Conservation (phyloP, 805 yeast species). For the Helenozyma rhizophorensis region DNA sequence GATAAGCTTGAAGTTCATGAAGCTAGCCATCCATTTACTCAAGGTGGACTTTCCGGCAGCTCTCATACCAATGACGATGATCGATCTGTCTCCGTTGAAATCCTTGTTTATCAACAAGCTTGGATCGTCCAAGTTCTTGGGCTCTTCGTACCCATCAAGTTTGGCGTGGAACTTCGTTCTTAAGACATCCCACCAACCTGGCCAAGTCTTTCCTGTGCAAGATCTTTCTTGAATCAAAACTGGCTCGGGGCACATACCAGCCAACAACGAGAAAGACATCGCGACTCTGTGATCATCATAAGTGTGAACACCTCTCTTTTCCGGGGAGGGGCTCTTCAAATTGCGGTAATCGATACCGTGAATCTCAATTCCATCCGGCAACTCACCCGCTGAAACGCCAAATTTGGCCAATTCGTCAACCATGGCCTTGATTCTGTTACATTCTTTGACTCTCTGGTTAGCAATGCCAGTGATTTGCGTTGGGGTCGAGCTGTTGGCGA, state of each 20-base stretch:
- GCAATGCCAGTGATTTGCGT: slow-evolving; percentile 83
- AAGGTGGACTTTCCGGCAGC: slow-evolving; percentile 94
- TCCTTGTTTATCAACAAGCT: slow-evolving; percentile 16
- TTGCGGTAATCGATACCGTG: slow-evolving; percentile 56
- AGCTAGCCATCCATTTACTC: slow-evolving; percentile 71
- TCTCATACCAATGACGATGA: slow-evolving; percentile 92
- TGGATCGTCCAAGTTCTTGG: slow-evolving; percentile 13
- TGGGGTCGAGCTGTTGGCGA: slow-evolving; percentile 64
- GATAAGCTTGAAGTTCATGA: slow-evolving; percentile 60
- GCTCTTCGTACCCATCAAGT: slow-evolving; percentile 66
- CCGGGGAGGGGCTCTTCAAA: slow-evolving; percentile 49
- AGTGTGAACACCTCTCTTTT: slow-evolving; percentile 59
- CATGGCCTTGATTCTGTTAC: slow-evolving; percentile 96
- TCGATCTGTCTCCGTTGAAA: slow-evolving; percentile 47
- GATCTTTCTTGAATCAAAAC: slow-evolving; percentile 80
- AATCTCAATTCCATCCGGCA: slow-evolving; percentile 89
- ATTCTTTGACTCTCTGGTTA: slow-evolving; percentile 95
- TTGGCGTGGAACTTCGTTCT: slow-evolving; percentile 61
- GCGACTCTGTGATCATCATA: slow-evolving; percentile 98
- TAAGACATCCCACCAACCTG: slow-evolving; percentile 98
- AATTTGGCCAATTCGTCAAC: slow-evolving; percentile 80
- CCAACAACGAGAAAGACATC: slow-evolving; percentile 88
- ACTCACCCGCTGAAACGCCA: slow-evolving; percentile 80
- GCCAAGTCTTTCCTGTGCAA: slow-evolving; percentile 98
- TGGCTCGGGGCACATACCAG: slow-evolving; percentile 62